phyloP scores from a whole-genome alignment of 352 stramenopile genomes.

The Globisporangium cylindrosporum region DNA sequence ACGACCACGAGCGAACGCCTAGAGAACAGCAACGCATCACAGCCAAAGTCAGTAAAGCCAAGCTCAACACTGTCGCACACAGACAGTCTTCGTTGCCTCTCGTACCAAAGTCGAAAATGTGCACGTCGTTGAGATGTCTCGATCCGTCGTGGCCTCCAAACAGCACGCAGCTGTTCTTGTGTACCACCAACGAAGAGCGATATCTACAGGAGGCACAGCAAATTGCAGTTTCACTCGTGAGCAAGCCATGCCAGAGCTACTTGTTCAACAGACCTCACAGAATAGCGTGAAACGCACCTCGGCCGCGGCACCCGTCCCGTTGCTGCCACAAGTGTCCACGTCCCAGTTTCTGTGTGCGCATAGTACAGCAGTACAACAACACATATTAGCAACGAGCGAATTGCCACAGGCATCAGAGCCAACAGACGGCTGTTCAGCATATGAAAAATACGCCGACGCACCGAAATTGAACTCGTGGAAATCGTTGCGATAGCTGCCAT shows the following conservation, averaged over 20 bases:
- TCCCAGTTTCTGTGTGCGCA: constrained; percentile 48
- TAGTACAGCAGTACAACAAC: not conserved
- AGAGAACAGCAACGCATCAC: constrained; percentile 1
- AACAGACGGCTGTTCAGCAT: not conserved
- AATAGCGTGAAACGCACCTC: constrained; percentile 27
- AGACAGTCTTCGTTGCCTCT: not conserved
- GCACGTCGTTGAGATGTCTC: constrained; percentile 95
- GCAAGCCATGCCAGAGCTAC: not conserved
- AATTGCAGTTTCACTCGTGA: not conserved
- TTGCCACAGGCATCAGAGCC: not conserved
- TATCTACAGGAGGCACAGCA: constrained; percentile 37
- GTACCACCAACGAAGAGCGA: constrained; percentile 89
- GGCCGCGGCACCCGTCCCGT: constrained; percentile 69
- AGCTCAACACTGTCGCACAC: not conserved
- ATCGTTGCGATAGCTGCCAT: constrained; percentile 93
- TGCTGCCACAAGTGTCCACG: constrained; percentile 85
- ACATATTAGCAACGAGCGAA: not conserved
- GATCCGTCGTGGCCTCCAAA: constrained; percentile 98
- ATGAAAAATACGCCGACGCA: constrained; percentile 17
- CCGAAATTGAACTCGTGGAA: constrained; percentile 96
- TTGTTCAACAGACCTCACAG: not conserved
- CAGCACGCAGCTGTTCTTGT: constrained; percentile 92
- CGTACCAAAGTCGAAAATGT: constrained; percentile 95
- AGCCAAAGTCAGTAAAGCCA: not conserved
- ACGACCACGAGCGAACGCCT: constrained; percentile 86